Conservation (phyloP, 2,329 filamentous ascomycete species). For the Scedosporium dehoogii region DNA sequence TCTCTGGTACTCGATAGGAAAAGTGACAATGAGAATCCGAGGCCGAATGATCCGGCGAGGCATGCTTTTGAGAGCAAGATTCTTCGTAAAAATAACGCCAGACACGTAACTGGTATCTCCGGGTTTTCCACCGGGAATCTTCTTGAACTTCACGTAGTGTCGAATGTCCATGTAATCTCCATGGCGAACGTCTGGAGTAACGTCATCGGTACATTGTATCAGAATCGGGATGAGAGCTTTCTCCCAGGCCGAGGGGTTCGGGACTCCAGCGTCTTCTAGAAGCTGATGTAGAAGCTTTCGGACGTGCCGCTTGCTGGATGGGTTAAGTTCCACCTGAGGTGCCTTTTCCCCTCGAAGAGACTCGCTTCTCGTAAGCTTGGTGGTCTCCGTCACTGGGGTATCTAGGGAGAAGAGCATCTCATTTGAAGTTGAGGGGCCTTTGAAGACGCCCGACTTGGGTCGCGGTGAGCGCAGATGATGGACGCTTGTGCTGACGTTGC, state of each 20-base stretch:
- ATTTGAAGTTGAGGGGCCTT: slow-evolving; percentile 43
- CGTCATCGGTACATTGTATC: slow-evolving; percentile 83
- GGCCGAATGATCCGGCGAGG: slow-evolving; percentile 73
- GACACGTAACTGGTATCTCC: slow-evolving; percentile 94
- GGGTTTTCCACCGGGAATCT: slow-evolving; percentile 82
- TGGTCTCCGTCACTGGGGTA: slow-evolving; percentile 13
- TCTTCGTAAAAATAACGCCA: slow-evolving; percentile 95
- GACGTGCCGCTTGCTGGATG: slow-evolving; percentile 80
- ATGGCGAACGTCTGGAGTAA: slow-evolving; percentile 80
- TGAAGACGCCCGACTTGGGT: slow-evolving; percentile 45
- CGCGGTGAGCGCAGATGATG: slow-evolving; percentile 66
- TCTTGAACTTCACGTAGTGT: slow-evolving; percentile 95
- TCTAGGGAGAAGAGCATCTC: slow-evolving; percentile 41
- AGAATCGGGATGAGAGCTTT: slow-evolving; percentile 84
- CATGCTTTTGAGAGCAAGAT: slow-evolving; percentile 94
- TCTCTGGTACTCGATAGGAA: slow-evolving; percentile 90
- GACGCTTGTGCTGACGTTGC: slow-evolving; percentile 63
- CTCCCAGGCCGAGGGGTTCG: slow-evolving; percentile 72
- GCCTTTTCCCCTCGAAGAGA: slow-evolving; percentile 4
- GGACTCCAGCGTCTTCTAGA: slow-evolving; percentile 64
- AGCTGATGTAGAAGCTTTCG: slow-evolving; percentile 76
- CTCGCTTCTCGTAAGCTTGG: slow-evolving; percentile 5
- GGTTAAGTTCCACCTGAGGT: slow-evolving; percentile 66
- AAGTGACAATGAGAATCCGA: slow-evolving; percentile 84
- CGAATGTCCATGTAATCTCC: slow-evolving; percentile 96